A percentile compares a stretch with the other conserved stretches of the same genome.
Conservation (phyloP, 1,139 yeast species). For the Zygosaccharomyces sapae region DNA sequence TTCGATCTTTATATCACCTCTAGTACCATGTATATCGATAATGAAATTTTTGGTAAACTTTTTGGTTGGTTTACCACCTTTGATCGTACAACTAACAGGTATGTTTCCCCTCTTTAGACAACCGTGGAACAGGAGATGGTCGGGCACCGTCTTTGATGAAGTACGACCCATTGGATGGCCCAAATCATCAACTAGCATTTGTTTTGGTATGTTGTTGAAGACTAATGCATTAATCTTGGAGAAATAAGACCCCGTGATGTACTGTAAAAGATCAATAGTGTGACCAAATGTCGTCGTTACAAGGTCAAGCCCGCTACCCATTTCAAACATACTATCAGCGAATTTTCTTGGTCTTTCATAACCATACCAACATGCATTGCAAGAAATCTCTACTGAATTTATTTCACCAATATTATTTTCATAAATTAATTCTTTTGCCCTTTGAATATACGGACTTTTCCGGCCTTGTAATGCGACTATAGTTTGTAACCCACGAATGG, state of each 20-base stretch:
- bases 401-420: constrained; percentile 31
- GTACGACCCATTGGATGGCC: constrained; percentile 21
- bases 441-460: constrained; percentile 29
- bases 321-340: constrained; percentile 26
- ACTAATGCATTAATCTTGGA: constrained; percentile 26
- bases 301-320: constrained; percentile 27
- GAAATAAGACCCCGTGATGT: constrained; percentile 31
- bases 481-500: constrained; percentile 26
- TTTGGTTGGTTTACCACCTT: constrained; percentile 33
- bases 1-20: constrained; percentile 32
- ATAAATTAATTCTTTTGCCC: constrained; percentile 30
- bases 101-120: constrained; percentile 25
- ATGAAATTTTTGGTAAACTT: constrained; percentile 32
- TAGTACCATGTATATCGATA: constrained; percentile 34
- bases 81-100: constrained; percentile 30
- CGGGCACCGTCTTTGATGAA: constrained; percentile 27
- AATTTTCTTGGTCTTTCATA: constrained; percentile 28
- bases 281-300: constrained; percentile 31
- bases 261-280: constrained; percentile 30
- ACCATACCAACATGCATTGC: constrained; percentile 34
- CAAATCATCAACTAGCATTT: constrained; percentile 25
- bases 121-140: constrained; percentile 32
- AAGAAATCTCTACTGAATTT: constrained; percentile 29
- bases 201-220: constrained; percentile 29
- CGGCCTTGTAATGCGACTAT: constrained; percentile 31